A percentile compares a stretch with the other conserved stretches of the same genome.
These are phyloP conservation scores for Neopestalotiopsis sp. DNA, from an alignment of 2,329 filamentous ascomycete genomes.

Conservation along the genomic window DNA sequence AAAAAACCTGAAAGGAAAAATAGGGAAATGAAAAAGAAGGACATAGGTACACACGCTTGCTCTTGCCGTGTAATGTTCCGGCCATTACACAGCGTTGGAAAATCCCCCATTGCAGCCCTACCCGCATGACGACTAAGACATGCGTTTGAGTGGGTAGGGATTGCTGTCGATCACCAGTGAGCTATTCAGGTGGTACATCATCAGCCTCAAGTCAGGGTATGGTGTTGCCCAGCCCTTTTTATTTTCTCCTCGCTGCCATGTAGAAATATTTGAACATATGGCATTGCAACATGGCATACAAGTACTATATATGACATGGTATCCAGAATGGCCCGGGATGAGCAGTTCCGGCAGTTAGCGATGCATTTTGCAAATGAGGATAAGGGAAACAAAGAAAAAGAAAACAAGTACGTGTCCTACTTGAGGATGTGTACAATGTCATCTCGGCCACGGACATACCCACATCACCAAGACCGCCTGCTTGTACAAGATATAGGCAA, in stretches of 20 bases:
- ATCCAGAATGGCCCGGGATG: neutral
- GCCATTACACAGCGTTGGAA: slow-evolving; percentile 2
- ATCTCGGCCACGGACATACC: neutral
- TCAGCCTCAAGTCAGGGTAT: no score
- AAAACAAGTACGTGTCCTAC: neutral
- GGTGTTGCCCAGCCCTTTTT: no score
- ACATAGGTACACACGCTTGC: neutral
- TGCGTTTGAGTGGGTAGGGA: neutral
- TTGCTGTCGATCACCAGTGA: neutral
- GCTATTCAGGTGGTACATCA: no score
- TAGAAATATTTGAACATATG: neutral
- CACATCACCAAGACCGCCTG: neutral
- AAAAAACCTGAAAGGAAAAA: neutral
- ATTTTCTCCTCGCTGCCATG: neutral
- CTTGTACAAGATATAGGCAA: neutral
- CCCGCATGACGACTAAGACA: slow-evolving; percentile 6
- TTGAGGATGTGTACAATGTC: neutral
- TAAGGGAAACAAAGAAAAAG: neutral
- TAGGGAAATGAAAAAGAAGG: neutral
- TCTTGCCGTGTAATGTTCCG: neutral
- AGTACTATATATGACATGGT: neutral
- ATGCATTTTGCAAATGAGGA: neutral
- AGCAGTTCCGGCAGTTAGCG: neutral
- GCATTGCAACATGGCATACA: neutral
- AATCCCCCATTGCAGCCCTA: slow-evolving; percentile 14